These are phyloP conservation scores for Plasmodium billcollinsi DNA, from an alignment of 169 alveolate genomes.

Conservation along the genomic window DNA sequence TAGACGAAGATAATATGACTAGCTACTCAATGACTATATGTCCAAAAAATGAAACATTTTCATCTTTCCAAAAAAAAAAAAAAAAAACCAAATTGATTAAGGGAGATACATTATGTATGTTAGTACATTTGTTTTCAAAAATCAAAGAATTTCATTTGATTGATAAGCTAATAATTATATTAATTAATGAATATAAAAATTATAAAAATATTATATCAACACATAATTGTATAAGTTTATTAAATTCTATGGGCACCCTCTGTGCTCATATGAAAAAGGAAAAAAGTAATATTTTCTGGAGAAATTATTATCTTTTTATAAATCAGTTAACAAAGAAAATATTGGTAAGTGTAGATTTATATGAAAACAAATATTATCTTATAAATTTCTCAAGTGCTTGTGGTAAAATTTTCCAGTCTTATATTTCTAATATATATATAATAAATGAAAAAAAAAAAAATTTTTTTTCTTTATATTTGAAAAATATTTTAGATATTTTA, in stretches of 20 bases:
- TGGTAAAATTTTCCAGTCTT: slow-evolving; percentile 40
- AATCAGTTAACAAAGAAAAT: slow-evolving; percentile 10
- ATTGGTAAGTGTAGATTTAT: not conserved
- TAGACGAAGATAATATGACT: too few relatives aligned
- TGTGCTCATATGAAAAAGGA: not conserved
- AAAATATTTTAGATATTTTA: not conserved
- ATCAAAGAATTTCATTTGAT: not conserved
- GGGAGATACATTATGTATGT: not conserved
- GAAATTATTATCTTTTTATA: slow-evolving; percentile 6
- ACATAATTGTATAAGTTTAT: slow-evolving; percentile 8
- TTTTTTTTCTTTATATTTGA: slow-evolving; percentile 17
- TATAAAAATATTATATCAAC: not conserved
- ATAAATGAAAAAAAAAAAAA: not conserved
- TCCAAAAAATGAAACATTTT: not conserved
- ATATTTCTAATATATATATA: not conserved
- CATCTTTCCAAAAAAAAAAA: not conserved
- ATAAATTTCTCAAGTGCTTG: slow-evolving; percentile 17
- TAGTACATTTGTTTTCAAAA: slow-evolving; percentile 8
- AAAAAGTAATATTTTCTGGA: slow-evolving; percentile 25
- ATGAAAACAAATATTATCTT: slow-evolving; percentile 10
- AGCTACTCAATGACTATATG: too few relatives aligned
- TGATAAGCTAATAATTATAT: not conserved
- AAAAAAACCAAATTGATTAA: not conserved
- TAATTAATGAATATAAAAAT: not conserved
- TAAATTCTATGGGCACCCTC: slow-evolving; percentile 2